These are phyloP conservation scores for Fusarium oligoseptatum DNA, from an alignment of 2,329 filamentous ascomycete species.

Conservation along the genomic window DNA sequence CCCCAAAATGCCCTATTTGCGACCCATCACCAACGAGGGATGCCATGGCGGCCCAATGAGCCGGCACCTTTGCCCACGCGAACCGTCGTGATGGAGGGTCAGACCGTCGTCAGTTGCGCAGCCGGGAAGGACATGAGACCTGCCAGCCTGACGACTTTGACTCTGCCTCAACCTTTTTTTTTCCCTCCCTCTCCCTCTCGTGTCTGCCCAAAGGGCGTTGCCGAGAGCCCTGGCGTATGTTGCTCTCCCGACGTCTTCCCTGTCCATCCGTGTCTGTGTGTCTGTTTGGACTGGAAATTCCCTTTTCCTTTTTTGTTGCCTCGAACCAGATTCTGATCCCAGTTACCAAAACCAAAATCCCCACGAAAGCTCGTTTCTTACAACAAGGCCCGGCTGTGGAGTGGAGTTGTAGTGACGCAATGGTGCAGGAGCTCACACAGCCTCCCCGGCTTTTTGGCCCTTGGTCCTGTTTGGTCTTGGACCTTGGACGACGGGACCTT, in stretches of 20 bases:
- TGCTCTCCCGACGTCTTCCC: neutral
- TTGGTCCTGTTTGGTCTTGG: constrained; percentile 21
- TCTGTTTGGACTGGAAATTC: constrained; percentile 7
- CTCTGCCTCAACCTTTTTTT: constrained; percentile 18
- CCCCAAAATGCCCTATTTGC: constrained; percentile 25
- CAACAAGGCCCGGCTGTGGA: constrained; percentile 33
- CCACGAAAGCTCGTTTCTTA: constrained; percentile 29
- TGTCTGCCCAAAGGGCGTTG: constrained; percentile 33
- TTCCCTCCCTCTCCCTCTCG: neutral
- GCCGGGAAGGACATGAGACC: constrained; percentile 45
- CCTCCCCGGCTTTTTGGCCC: constrained; percentile 32
- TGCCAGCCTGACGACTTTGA: constrained; percentile 37
- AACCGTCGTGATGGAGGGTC: constrained; percentile 44
- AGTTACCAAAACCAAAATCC: neutral
- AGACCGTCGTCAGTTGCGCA: constrained; percentile 38
- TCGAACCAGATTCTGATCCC: constrained; percentile 17
- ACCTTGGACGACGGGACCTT: neutral
- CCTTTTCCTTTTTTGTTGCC: neutral
- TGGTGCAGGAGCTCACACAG: constrained; percentile 44
- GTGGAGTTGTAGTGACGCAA: constrained; percentile 47
- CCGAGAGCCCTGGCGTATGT: constrained; percentile 14
- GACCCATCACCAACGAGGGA: constrained; percentile 32
- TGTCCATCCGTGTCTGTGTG: neutral
- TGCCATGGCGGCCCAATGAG: constrained; percentile 46
- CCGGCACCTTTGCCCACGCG: constrained; percentile 39